A percentile compares a stretch with the other conserved stretches of the same genome.
These are phyloP conservation scores for Rhodotorula diobovata DNA, from an alignment of 768 basidiomycete species.

Conservation along the genomic window DNA sequence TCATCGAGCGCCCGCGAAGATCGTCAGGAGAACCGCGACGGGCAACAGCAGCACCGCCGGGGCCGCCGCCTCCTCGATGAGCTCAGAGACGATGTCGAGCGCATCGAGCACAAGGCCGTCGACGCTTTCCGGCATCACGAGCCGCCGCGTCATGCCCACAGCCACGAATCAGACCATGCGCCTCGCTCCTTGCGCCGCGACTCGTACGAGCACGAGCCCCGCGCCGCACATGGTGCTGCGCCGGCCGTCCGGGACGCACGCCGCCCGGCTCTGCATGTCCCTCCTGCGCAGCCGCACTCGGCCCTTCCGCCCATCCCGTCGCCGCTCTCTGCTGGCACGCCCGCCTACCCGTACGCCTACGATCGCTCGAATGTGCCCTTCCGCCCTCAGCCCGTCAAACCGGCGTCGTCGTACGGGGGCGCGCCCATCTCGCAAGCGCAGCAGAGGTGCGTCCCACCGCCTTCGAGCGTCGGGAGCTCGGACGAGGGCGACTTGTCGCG, in stretches of 20 bases:
- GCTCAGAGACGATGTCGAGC: background rate
- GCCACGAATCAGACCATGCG: no score
- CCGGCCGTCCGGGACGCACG: background rate
- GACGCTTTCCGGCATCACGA: background rate
- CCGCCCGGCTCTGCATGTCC: background rate
- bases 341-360: background rate
- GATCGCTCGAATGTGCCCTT: background rate
- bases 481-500: slow-evolving; percentile 5
- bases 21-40: background rate
- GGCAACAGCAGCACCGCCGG: no score
- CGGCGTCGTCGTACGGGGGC: background rate
- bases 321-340: background rate
- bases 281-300: background rate
- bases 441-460: background rate
- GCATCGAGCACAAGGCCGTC: background rate
- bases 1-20: no score
- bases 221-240: no score
- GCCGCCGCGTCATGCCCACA: no score
- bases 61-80: background rate
- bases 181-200: no score
- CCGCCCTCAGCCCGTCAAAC: slow-evolving; percentile 20
- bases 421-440: background rate
- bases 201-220: background rate
- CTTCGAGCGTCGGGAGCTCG: slow-evolving; percentile 3
- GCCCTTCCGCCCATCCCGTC: slow-evolving; percentile 6